These are phyloP conservation scores for Agaricus blazei DNA, from an alignment of 768 basidiomycete species.

Conservation along the genomic window DNA sequence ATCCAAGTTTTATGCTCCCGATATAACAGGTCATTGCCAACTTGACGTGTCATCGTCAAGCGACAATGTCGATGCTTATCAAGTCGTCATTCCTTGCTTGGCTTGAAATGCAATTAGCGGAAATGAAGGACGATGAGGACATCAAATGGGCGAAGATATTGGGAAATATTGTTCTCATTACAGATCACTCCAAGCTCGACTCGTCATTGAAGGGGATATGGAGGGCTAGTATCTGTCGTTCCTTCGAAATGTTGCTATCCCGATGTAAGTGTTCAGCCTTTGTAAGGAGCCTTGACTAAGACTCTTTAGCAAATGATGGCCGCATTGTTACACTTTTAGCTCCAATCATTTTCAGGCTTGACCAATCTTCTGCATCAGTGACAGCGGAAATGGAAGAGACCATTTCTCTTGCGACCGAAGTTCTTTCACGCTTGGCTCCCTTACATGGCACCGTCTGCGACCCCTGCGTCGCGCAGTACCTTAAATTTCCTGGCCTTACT, in stretches of 20 bases:
- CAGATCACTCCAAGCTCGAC: constrained; percentile 47
- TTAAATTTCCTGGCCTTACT: background rate
- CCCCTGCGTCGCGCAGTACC: background rate
- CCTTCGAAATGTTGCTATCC: background rate
- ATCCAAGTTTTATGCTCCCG: background rate
- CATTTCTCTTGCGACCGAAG: background rate
- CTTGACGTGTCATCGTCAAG: constrained; percentile 64
- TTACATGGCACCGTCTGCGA: background rate
- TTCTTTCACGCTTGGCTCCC: background rate
- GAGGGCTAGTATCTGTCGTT: constrained; percentile 5
- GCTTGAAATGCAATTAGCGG: constrained; percentile 70
- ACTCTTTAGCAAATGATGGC: background rate
- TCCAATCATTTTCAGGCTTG: background rate
- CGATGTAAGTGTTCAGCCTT: background rate
- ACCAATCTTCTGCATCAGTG: background rate
- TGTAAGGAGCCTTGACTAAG: background rate
- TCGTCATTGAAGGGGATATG: background rate
- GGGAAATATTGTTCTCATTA: constrained; percentile 54
- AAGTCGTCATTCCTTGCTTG: constrained; percentile 72
- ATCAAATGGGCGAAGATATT: constrained; percentile 63
- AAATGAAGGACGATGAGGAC: constrained; percentile 28
- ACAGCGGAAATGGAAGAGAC: background rate
- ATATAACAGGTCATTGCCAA: constrained; percentile 62
- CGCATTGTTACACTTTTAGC: background rate
- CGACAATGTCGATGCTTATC: constrained; percentile 64